A percentile compares a stretch with the other conserved stretches of the same genome.
Conservation (phyloP, 129 eudicot species). For the Smallanthus sonchifolius region DNA sequence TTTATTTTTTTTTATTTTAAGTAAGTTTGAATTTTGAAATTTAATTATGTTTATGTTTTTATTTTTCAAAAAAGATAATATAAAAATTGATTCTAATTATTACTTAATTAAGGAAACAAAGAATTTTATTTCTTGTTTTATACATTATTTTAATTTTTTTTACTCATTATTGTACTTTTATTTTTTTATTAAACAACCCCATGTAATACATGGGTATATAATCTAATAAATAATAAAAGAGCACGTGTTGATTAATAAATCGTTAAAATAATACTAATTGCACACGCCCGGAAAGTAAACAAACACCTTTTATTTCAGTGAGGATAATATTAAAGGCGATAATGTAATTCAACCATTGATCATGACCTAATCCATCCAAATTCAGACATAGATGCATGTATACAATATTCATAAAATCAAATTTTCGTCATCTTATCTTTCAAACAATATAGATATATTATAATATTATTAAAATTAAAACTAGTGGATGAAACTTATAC, state of each 20-base stretch:
- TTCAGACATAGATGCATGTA: slow-evolving; percentile 1
- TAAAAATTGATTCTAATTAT: too few species aligned
- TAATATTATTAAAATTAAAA: background rate
- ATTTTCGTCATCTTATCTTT: background rate
- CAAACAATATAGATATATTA: background rate
- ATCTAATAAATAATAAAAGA: background rate
- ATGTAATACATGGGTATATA: too few species aligned
- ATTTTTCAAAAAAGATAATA: too few species aligned
- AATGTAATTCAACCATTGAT: slow-evolving; percentile 1
- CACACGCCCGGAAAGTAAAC: slow-evolving; percentile 2
- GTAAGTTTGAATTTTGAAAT: too few species aligned
- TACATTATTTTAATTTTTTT: too few species aligned
- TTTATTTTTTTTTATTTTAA: too few species aligned
- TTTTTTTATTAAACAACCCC: too few species aligned
- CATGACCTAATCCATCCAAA: slow-evolving; percentile 2
- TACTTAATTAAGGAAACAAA: too few species aligned
- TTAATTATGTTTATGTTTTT: too few species aligned
- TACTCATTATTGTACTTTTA: too few species aligned
- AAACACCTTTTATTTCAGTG: background rate
- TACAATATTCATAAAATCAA: background rate
- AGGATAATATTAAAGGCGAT: background rate
- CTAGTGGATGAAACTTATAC: too few species aligned
- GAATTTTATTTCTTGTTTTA: too few species aligned
- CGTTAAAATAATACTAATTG: background rate
- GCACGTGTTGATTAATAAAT: background rate